phyloP scores from a whole-genome alignment of 2,329 filamentous ascomycete genomes.

The Onygenales sp. region DNA sequence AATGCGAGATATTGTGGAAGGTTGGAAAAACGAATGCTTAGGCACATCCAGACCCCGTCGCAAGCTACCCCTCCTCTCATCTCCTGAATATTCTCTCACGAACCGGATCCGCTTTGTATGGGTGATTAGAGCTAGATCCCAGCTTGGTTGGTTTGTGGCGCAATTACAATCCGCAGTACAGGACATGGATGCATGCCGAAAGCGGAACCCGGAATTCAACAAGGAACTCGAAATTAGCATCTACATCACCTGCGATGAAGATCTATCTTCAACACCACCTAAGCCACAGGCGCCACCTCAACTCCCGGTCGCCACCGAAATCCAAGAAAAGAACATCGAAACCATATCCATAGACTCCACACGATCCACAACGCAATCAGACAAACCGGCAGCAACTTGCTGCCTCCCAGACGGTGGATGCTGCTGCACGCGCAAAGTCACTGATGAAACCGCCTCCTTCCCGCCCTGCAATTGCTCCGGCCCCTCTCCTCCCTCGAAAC shows the following conservation, averaged over 20 bases:
- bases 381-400: slow-evolving; percentile 3
- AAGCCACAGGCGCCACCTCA: neutral
- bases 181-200: slow-evolving; percentile 32
- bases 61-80: neutral
- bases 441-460: slow-evolving; percentile 33
- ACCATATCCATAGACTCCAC: slow-evolving; percentile 16
- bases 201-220: slow-evolving; percentile 19
- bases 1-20: slow-evolving; percentile 46
- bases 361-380: slow-evolving; percentile 9
- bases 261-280: slow-evolving; percentile 7
- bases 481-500: slow-evolving; percentile 8
- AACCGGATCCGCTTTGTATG: slow-evolving; percentile 47
- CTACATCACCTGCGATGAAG: slow-evolving; percentile 46
- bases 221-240: slow-evolving; percentile 43
- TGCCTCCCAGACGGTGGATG: slow-evolving; percentile 29
- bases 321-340: slow-evolving; percentile 10
- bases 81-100: slow-evolving; percentile 21
- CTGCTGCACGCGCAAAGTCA: slow-evolving; percentile 41
- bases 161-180: slow-evolving; percentile 39
- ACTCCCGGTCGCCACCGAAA: neutral
- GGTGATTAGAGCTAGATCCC: slow-evolving; percentile 47
- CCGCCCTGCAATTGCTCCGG: slow-evolving; percentile 30
- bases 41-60: neutral
- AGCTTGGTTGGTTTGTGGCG: slow-evolving; percentile 44
- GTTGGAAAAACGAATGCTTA: slow-evolving; percentile 29